A percentile compares a stretch with the other conserved stretches of the same genome.
phyloP scores from a whole-genome alignment of 2,329 filamentous ascomycete genomes.

The Albophoma yamanashiensis region DNA sequence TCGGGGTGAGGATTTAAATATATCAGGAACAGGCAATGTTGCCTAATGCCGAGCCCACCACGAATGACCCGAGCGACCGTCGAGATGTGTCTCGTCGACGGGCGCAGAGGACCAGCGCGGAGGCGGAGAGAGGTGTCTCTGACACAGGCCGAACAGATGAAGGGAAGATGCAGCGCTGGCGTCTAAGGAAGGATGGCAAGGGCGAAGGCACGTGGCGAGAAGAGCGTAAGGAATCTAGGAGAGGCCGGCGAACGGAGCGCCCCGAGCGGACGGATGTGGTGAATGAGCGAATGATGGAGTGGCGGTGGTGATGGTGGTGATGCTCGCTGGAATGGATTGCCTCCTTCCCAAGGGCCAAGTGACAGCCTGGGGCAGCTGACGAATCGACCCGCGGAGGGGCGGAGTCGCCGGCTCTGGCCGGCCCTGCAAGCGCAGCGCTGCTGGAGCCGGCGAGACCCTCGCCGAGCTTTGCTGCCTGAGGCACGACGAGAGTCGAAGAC shows the following conservation, averaged over 20 bases:
- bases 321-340: background rate
- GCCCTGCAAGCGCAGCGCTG: background rate
- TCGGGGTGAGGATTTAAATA: constrained; percentile 2
- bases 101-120: background rate
- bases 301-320: background rate
- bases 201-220: background rate
- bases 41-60: background rate
- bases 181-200: background rate
- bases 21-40: background rate
- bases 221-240: background rate
- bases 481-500: background rate
- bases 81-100: background rate
- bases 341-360: background rate
- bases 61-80: background rate
- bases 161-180: background rate
- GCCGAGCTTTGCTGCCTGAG: background rate
- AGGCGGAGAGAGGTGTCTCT: background rate
- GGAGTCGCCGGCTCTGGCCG: background rate
- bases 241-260: background rate
- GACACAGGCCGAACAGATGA: background rate
- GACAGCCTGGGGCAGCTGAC: background rate
- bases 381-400: background rate
- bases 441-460: background rate
- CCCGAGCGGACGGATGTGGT: background rate
- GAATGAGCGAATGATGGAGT: background rate